Evolutionary conservation across 2,329 filamentous ascomycete species (phyloP).

Genomic region (Colletotrichum liaoningense): DNA sequence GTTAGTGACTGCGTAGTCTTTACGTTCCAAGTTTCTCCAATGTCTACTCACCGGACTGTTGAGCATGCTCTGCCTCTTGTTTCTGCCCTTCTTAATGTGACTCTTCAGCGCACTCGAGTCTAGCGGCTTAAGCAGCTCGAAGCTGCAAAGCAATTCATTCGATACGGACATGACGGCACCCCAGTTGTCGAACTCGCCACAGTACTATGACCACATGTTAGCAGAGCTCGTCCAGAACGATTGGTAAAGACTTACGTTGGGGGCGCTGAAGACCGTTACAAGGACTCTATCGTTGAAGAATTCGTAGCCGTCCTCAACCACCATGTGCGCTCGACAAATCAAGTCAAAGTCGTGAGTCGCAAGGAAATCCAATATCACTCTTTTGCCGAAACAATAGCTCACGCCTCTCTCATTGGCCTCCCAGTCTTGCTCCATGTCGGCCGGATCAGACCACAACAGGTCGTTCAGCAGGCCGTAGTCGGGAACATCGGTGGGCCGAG

Average conservation of each 20-base stretch:
- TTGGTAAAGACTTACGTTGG: constrained; percentile 79
- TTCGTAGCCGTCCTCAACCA: constrained; percentile 98
- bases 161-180: constrained; percentile 99
- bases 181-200: constrained; percentile 99
- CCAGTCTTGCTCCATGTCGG: constrained; percentile 98
- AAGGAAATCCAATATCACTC: constrained; percentile 96
- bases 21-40: too few species aligned
- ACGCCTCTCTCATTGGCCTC: constrained; percentile 97
- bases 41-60: constrained; percentile 87
- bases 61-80: constrained; percentile 93
- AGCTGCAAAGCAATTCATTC: constrained; percentile 91
- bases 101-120: constrained; percentile 97
- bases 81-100: constrained; percentile 98
- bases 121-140: constrained; percentile 94
- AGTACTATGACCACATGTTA: constrained; percentile 75
- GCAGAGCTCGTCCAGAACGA: constrained; percentile 22
- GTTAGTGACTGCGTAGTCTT: constrained; percentile 29
- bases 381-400: constrained; percentile 98
- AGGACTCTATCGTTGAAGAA: constrained; percentile 96
- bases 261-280: constrained; percentile 97
- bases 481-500: constrained; percentile 94
- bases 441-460: constrained; percentile 95
- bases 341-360: constrained; percentile 96
- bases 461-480: constrained; percentile 97
- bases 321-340: constrained; percentile 98